These are phyloP conservation scores for Phyllosticta capitalensis DNA, from an alignment of 2,329 filamentous ascomycete genomes.

Conservation along the genomic window DNA sequence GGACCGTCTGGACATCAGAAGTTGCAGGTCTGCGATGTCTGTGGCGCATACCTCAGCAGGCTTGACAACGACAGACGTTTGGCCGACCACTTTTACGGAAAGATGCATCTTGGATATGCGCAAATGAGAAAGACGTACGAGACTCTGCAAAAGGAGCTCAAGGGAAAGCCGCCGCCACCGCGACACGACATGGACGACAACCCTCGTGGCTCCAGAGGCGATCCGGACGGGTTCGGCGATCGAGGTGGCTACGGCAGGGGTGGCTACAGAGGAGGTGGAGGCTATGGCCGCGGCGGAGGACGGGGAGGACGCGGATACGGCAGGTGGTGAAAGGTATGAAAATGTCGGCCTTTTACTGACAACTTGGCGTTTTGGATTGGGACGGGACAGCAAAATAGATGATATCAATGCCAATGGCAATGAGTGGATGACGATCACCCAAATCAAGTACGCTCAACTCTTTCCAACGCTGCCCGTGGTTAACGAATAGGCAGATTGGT, in stretches of 20 bases:
- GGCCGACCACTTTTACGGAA: slow-evolving; percentile 97
- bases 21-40: slow-evolving; percentile 96
- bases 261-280: slow-evolving; percentile 21
- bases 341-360: slow-evolving; percentile 9
- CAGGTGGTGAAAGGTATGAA: slow-evolving; percentile 10
- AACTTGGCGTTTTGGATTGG: slow-evolving; percentile 9
- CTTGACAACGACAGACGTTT: slow-evolving; percentile 90
- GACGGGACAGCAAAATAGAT: slow-evolving; percentile 7
- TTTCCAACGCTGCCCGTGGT: neutral
- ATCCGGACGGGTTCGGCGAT: slow-evolving; percentile 27
- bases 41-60: slow-evolving; percentile 83
- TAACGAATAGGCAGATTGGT: neutral
- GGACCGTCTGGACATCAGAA: slow-evolving; percentile 95
- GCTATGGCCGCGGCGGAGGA: slow-evolving; percentile 41
- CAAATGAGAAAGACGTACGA: slow-evolving; percentile 96
- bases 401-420: neutral
- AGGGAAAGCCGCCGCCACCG: slow-evolving; percentile 55
- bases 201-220: slow-evolving; percentile 31
- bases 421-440: neutral
- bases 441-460: neutral
- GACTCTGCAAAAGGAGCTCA: slow-evolving; percentile 75
- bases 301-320: slow-evolving; percentile 5
- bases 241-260: slow-evolving; percentile 33
- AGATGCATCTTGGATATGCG: slow-evolving; percentile 97
- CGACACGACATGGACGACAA: slow-evolving; percentile 24